These are phyloP conservation scores for Echinosophora koreensis DNA, from an alignment of 306 rosid species.

Conservation along the genomic window DNA sequence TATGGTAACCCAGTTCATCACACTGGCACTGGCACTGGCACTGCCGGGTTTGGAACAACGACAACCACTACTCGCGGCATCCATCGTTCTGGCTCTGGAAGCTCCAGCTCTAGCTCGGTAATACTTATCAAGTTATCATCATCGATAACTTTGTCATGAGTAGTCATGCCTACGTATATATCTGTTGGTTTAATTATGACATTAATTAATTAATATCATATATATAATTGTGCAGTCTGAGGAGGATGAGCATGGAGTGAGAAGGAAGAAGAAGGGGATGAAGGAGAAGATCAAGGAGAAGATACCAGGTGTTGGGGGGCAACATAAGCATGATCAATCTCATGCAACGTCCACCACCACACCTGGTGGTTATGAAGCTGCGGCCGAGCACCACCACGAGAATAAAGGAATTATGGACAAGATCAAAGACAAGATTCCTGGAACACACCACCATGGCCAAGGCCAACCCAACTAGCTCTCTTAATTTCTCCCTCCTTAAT, in stretches of 20 bases:
- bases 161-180: no score
- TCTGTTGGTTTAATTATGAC: background rate
- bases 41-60: background rate
- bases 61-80: conserved; percentile 13
- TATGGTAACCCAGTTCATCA: conserved; percentile 29
- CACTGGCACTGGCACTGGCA: background rate
- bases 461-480: background rate
- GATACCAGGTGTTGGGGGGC: conserved; percentile 36
- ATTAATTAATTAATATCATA: background rate
- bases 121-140: no score
- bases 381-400: background rate
- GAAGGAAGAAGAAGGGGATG: conserved; percentile 68
- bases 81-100: conserved; percentile 52
- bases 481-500: background rate
- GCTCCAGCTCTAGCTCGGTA: conserved; percentile 59
- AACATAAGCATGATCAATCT: background rate
- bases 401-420: conserved; percentile 58
- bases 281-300: conserved; percentile 48
- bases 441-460: background rate
- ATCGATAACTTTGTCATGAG: no score
- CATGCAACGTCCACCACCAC: conserved; percentile 38
- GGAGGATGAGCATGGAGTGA: conserved; percentile 68
- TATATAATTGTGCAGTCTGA: conserved; percentile 47
- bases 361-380: conserved; percentile 27
- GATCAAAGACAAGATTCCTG: conserved; percentile 62